Conservation (phyloP, 108 stramenopile genomes). For the Nitzschia inconspicua region DNA sequence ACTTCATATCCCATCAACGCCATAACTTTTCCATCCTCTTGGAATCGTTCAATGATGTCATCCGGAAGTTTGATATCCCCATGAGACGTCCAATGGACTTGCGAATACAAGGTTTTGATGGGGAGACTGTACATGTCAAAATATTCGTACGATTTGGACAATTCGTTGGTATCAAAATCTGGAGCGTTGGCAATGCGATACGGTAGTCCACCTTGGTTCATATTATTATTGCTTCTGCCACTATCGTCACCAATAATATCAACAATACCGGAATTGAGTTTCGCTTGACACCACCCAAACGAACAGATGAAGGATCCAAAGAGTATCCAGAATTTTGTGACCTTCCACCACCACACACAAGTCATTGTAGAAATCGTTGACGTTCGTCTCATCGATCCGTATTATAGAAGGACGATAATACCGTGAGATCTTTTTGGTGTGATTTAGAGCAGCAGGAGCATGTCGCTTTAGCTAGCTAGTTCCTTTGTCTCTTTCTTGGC, state of each 20-base stretch:
- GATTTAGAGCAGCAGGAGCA: too few species aligned
- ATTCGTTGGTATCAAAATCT: not conserved
- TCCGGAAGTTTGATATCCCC: conserved; percentile 29
- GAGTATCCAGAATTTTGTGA: too few species aligned
- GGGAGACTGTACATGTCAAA: conserved; percentile 36
- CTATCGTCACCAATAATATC: conserved; percentile 2
- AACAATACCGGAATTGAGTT: not conserved
- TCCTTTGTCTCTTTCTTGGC: too few species aligned
- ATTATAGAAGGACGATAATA: too few species aligned
- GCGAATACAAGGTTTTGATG: conserved; percentile 22
- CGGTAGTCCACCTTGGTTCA: conserved; percentile 7
- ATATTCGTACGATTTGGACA: conserved; percentile 4
- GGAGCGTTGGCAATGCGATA: conserved; percentile 15
- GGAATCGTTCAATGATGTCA: conserved; percentile 28
- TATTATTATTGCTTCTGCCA: conserved; percentile 5
- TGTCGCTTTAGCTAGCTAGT: too few species aligned
- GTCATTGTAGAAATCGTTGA: too few species aligned
- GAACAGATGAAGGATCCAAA: too few species aligned
- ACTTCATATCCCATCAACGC: conserved; percentile 42
- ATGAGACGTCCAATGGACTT: conserved; percentile 36
- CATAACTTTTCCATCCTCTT: conserved; percentile 18
- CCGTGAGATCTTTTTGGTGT: too few species aligned
- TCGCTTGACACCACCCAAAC: too few species aligned
- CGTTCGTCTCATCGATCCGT: too few species aligned
- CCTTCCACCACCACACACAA: too few species aligned